Evolutionary conservation across 495 filamentous ascomycete species (phyloP), one percentile per base, ranked within the genome.

Genomic region (Podospora sp.): DNA sequence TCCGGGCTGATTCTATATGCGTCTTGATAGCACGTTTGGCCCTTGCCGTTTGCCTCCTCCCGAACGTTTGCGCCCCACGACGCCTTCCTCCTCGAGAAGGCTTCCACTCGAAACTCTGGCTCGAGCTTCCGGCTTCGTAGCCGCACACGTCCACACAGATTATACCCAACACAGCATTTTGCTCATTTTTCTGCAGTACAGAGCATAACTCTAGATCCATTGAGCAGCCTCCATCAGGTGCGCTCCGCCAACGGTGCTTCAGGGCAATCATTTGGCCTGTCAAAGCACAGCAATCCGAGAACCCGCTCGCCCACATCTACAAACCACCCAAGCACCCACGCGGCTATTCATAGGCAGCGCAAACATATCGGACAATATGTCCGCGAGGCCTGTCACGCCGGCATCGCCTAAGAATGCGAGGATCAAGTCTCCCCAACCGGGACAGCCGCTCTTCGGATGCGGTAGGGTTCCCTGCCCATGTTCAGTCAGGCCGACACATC

Each of bases 401-500:
- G 83, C 82, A 77, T 85, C 84, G 52, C 82, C 84, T 22, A 85
- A 85, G 65, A 79, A 81, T 65, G 70, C 78, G 70, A 84, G 85
- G 69, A 72, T 86, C 73, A 85, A 85, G 71, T 68, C 79, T 12
- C 79, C 83, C 8, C 74, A 81, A 22, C 82, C 82, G 1, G 85
- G 85, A 18, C 78, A 79, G 58, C 83, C 85, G 46, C 65, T 83
- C 24, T 87, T 81, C 63, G 85, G 85, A 35, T 87, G 85, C 74
- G 84, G 85, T 87, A 73, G 70, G 82, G 67, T 29, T 7, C 14
- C 18, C 35, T 59, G 14, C 57, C n/a, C 40, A 33, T 52, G 1
- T 16, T 35, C 18, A 58, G 29, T 49, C 25, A n/a, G 33, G 25
- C 5, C 27, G 20, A 33, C 26, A 25, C 24, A 58, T 65, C 76